phyloP scores from a whole-genome alignment of 2,329 filamentous ascomycete genomes.

The Paecilomyces sp. region DNA sequence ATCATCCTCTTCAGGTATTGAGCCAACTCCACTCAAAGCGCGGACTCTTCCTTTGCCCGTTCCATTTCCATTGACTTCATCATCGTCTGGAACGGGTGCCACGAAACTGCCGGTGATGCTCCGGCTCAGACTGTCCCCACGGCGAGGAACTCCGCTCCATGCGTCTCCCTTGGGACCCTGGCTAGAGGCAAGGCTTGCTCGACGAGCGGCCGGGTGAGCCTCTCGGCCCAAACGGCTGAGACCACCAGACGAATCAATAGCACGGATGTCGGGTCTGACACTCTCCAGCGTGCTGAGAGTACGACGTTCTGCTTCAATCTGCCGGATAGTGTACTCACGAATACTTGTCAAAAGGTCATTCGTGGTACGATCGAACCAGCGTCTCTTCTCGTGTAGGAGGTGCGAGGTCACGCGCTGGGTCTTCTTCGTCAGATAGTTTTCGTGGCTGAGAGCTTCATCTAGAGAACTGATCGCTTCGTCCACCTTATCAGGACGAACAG shows the following conservation, averaged over 20 bases:
- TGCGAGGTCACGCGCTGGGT: constrained; percentile 85
- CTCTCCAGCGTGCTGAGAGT: constrained; percentile 89
- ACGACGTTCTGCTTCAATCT: constrained; percentile 92
- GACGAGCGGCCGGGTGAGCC: constrained; percentile 66
- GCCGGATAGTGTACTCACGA: constrained; percentile 84
- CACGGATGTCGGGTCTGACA: constrained; percentile 84
- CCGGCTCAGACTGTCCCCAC: constrained; percentile 69
- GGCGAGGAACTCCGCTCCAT: constrained; percentile 88
- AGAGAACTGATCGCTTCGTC: constrained; percentile 91
- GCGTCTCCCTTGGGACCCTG: constrained; percentile 97
- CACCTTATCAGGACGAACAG: constrained; percentile 87
- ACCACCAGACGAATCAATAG: constrained; percentile 85
- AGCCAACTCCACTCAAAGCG: constrained; percentile 40
- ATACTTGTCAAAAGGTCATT: constrained; percentile 77
- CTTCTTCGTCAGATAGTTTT: constrained; percentile 75
- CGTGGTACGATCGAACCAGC: constrained; percentile 83
- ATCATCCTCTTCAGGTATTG: constrained; percentile 54
- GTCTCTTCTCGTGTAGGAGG: constrained; percentile 77
- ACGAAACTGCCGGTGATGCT: constrained; percentile 69
- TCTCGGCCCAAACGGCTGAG: constrained; percentile 85
- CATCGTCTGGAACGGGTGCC: constrained; percentile 54
- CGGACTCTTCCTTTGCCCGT: constrained; percentile 38
- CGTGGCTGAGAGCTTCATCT: constrained; percentile 77
- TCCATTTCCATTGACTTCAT: constrained; percentile 43
- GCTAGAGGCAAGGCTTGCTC: constrained; percentile 71